Base-by-base conservation (phyloP, 2,329 filamentous ascomycete species). In the Aureobasidium lini region DNA sequence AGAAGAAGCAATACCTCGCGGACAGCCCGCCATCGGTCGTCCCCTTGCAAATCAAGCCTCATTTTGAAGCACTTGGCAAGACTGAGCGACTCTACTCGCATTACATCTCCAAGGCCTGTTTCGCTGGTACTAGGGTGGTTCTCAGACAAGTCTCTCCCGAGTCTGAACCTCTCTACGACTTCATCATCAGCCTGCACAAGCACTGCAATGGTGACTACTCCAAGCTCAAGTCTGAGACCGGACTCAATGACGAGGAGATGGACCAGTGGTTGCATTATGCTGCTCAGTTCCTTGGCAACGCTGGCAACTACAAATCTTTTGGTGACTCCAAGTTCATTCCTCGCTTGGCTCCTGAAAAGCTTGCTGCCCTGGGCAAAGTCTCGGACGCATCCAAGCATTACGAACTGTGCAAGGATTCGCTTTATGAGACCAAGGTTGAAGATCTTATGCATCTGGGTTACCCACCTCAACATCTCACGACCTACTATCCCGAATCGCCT, bases 1-100 rank as follows among this genome's bases (percentile, higher is more conserved):
- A 71, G 6, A 71, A 78, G 43, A 76, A 77, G 72, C 88, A 95
- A 71, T 96, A 95, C 73, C 82, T 95, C 62, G 92, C 94, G 48
- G 94, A 99, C 74, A 86, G 87, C 64, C 94, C 94, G 47, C 94
- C 94, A 1, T 88, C 86, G 50, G 84, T 96, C 60, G 93, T 96
- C 61, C 85, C 87, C 49, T 83, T 99, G 52, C 87, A 90, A 72
- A 94, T 97, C 72, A 90, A 90, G 76, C 89, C 90, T 71, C 93
- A 97, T 75, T 99, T 97, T 68, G 88, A 93, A 59, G 84, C 85
- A 37, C 75, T 94, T 62, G 81, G 76, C 57, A 83, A 89, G 68
- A 79, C 88, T 71, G 84, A 95, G 77, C 91, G 93, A 78, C 32
- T 43, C 11, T 57, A 57, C 13, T 57, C 54, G n/a, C 54, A 57